Base-by-base conservation (phyloP, 2,329 filamentous ascomycete species). In the Eurotiales sp. region DNA sequence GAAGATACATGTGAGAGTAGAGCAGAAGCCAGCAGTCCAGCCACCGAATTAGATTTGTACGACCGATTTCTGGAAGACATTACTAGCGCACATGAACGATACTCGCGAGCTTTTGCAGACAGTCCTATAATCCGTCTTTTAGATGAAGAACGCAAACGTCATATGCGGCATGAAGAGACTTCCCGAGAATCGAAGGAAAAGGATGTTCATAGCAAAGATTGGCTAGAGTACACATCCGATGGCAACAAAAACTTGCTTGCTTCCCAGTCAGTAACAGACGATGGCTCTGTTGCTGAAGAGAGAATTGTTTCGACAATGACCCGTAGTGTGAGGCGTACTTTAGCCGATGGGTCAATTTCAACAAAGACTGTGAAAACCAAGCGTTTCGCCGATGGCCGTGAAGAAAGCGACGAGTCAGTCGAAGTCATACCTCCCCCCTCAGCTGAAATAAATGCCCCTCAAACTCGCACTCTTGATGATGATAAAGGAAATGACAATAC, bases 331-430 rank as follows among this genome's bases (percentile, higher is more conserved):
- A 77, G 78, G 3, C 76, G 72, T 3, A 76, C 75, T 2, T 67
- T 77, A 2, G 71, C 79, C 0, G 81, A 85, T 61, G 82, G 82
- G 11, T 79, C 77, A 0, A 67, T 83, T 2, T 77, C 78, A 8
- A 84, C 78, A 0, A 82, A 78, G 57, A 75, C 77, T 1, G 68
- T 82, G 8, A 66, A 81, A 14, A 84, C 80, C 55, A 80, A 78
- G 59, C 73, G 78, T 2, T 85, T 83, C 58, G 70, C 77, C 1
- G 81, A 85, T 66, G 82, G 82, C 0, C 72, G 75, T 3, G 82
- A 84, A 59, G 81, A 84, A 61, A 79, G 67, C 29, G 75, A 77
- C 8, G 79, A 83, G 57, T 80, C 77, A 7, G 67, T 77, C 3
- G 77, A 82, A 41, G 58, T 61, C 36, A 67, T 61, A 19, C 58